A percentile compares a stretch with the other conserved stretches of the same genome.
Conservation (phyloP, 106 monocot species). For the Hemerocallis citrina region DNA sequence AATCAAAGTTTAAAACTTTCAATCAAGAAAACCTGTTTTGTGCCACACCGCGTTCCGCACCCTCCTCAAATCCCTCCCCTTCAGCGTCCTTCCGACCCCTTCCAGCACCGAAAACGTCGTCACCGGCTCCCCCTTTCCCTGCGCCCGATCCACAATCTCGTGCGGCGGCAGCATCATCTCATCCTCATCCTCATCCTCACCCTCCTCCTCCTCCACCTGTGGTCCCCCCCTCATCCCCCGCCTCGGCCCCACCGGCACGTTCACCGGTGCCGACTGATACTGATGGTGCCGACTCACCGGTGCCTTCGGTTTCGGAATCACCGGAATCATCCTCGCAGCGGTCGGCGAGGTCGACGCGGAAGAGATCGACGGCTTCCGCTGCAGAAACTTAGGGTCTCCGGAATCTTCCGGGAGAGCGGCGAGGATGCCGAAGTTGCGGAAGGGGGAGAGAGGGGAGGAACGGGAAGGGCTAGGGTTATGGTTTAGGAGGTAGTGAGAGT, state of each 20-base stretch:
- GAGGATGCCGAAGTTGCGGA: conserved; percentile 56
- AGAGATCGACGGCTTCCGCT: conserved; percentile 21
- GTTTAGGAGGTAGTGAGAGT: background rate
- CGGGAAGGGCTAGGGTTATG: conserved; percentile 1
- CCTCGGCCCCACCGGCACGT: conserved; percentile 40
- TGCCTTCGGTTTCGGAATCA: conserved; percentile 30
- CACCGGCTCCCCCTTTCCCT: conserved; percentile 36
- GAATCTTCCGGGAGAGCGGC: conserved; percentile 53
- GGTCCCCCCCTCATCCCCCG: conserved; percentile 8
- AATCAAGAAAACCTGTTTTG: conserved; percentile 73
- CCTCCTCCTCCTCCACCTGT: conserved; percentile 1
- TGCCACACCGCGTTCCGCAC: conserved; percentile 70
- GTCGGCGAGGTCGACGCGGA: conserved; percentile 20
- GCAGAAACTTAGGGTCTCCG: conserved; percentile 14
- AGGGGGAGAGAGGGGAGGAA: conserved; percentile 3
- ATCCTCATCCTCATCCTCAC: no score
- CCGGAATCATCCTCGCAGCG: conserved; percentile 29
- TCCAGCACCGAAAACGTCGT: conserved; percentile 78
- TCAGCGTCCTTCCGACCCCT: conserved; percentile 76
- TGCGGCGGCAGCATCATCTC: conserved; percentile 75
- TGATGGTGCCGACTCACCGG: conserved; percentile 2
- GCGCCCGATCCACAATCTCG: conserved; percentile 69
- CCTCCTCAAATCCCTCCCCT: conserved; percentile 62
- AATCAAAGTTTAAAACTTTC: no score
- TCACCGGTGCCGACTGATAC: conserved; percentile 65